Evolutionary conservation across 148 eudicot genomes (phyloP).

Genomic region (Chenopodium berlandieri): DNA sequence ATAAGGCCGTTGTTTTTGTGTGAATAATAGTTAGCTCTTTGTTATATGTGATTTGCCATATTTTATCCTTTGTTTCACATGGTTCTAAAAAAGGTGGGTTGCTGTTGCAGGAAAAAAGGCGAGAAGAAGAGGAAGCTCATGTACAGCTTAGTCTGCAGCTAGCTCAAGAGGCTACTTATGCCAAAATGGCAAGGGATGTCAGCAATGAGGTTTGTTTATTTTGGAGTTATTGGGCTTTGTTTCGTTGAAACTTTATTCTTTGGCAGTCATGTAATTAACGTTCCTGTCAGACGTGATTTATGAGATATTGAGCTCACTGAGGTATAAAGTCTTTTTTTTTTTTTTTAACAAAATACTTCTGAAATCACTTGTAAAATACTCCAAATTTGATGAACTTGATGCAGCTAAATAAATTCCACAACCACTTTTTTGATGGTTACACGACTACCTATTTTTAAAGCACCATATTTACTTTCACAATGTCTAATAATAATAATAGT

Average conservation of each 20-base stretch:
- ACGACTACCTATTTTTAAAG: not conserved
- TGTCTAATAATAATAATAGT: not conserved
- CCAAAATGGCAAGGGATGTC: conserved; percentile 63
- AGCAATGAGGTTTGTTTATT: conserved; percentile 54
- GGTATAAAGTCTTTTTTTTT: no score
- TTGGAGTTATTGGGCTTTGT: no score
- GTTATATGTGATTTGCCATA: not conserved
- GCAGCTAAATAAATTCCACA: not conserved
- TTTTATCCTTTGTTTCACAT: no score
- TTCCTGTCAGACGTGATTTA: no score
- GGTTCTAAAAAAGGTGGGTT: not conserved
- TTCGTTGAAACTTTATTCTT: no score
- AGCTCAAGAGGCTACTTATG: conserved; percentile 68
- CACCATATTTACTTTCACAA: not conserved
- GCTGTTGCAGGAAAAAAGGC: conserved; percentile 55
- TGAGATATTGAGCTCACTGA: no score
- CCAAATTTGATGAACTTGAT: not conserved
- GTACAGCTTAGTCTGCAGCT: conserved; percentile 50
- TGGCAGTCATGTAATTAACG: no score
- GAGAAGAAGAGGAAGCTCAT: conserved; percentile 70
- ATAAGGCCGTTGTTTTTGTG: not conserved
- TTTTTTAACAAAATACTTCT: no score
- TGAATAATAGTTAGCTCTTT: not conserved
- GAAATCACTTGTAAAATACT: no score
- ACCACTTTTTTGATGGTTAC: not conserved